Base-by-base conservation (phyloP, 1,139 yeast species). In the Meyerozyma carpophila region DNA sequence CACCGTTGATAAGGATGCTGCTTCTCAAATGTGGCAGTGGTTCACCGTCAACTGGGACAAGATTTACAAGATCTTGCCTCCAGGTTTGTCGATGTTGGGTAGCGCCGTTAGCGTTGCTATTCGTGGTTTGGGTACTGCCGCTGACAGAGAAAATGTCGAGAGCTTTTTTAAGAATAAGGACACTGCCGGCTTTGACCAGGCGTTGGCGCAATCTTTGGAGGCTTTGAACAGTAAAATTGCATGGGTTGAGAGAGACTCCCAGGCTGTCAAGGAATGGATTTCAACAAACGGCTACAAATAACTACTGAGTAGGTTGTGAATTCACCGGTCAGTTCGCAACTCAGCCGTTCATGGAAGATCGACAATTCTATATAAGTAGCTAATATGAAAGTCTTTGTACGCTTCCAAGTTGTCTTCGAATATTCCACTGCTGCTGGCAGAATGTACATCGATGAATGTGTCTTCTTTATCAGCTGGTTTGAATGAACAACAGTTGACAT, bases 21-120 rank as follows among this genome's bases (percentile, higher is more conserved):
- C 80, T 49, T 73, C 75, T 52, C 77, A 79, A 16, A 65, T 83
- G 52, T 91, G 93, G 90, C 50, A 59, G n/a, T 91, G 96, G 96
- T 60, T 84, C 53, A 77, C 77, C 51, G 56, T 51, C n/a, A 82
- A 90, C 62, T 90, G 94, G 91, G 88, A 79, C 46, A 73, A 66
- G 40, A 62, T 91, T 50, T 66, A 68, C 52, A 73, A 78, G 59
- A 69, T 75, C 54, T 76, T 88, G 60, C 96, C 97, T 41, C 89
- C 95, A n/a, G 84, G 87, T 26, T 75, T 85, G 50, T 75, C 89
- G 20, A 79, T 90, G 83, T 73, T 91, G 52, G 85, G 93, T 37
- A 72, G 84, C 14, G 82, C 91, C 46, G 84, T 90, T 34, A 70
- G 73, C 40, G 53, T 84, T 42, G 67, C 82, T 41, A 73, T 87